Evolutionary conservation across 306 rosid species (phyloP), one percentile per base, ranked within the genome.

Genomic region (Benincasa hispida): DNA sequence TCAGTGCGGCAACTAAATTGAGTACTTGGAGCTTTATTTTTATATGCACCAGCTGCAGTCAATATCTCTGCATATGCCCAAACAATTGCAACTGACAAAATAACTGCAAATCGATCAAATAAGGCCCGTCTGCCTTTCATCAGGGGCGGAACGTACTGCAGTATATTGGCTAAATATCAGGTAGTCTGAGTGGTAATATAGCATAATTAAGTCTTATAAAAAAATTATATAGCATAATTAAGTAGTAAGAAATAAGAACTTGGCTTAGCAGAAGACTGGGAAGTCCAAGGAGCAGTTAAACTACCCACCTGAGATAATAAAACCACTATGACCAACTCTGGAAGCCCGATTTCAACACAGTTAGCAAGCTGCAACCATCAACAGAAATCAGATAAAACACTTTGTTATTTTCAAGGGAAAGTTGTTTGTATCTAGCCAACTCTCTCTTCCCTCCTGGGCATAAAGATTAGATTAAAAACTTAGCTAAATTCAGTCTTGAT

Each of bases 261-360:
- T 14, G 19, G 56, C 53, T 70, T 22, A 69, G 45, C 37, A 8
- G 21, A 79, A 81, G 41, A 15, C 14, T 77, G 22, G 39, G 30
- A 72, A 77, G 22, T 75, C 15, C 50, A 81, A 55, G 50, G 27
- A 53, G 72, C 42, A 62, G 80, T 76, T 67, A 41, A 27, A 67
- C 48, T 57, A 53, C 87, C 65, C 24, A 90, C 98, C 90, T 88
- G 96, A 58, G 97, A 90, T 34, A 94, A 63, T 54, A 94, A 22
- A 57, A 94, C 59, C 82, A 91, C 70, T 51, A 90, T 85, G 68
- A 89, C 69, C 87, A 91, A 82, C 65, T 95, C 87, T 47, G 96
- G 97, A 28, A 94, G 93, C 80, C 98, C 98, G 76, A 94, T 68
- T 84, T 94, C 98, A 87, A 94, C 82, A 81, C 98, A 94, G 47